Evolutionary conservation across 495 filamentous ascomycete species (phyloP).

Genomic region (Friedmanniomyces simplex): DNA sequence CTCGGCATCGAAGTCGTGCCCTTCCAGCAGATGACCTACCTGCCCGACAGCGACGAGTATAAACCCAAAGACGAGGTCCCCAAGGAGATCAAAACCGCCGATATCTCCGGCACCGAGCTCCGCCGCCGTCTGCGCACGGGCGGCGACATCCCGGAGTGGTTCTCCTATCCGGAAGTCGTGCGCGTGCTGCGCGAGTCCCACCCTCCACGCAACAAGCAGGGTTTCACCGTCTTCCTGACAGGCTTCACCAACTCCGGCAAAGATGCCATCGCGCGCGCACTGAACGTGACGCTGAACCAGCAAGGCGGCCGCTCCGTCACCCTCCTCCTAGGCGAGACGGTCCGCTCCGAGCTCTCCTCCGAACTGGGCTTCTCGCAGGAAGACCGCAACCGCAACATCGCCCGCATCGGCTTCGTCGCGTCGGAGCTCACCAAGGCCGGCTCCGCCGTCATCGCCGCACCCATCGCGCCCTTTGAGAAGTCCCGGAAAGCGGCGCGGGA

Average conservation of each 20-base stretch:
- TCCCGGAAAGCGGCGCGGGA: slow-evolving; percentile 67
- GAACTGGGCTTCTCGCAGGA: slow-evolving; percentile 91
- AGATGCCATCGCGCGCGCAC: slow-evolving; percentile 86
- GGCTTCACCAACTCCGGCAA: slow-evolving; percentile 95
- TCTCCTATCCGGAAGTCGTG: slow-evolving; percentile 98
- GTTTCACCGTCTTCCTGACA: slow-evolving; percentile 96
- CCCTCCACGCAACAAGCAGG: slow-evolving; percentile 76
- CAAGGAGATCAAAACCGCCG: slow-evolving; percentile 74
- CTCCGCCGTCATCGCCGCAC: slow-evolving; percentile 90
- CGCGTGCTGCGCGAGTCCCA: slow-evolving; percentile 89
- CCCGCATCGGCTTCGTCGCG: slow-evolving; percentile 91
- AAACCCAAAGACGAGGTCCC: slow-evolving; percentile 80
- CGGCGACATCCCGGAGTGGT: slow-evolving; percentile 95
- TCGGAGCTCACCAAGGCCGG: slow-evolving; percentile 87
- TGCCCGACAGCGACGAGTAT: slow-evolving; percentile 95
- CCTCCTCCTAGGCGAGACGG: slow-evolving; percentile 87
- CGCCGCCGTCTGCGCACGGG: slow-evolving; percentile 80
- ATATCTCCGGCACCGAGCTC: slow-evolving; percentile 95
- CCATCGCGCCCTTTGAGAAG: slow-evolving; percentile 88
- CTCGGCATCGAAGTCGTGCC: slow-evolving; percentile 97
- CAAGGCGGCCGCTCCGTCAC: slow-evolving; percentile 92
- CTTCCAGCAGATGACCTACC: slow-evolving; percentile 99
- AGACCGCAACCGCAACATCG: slow-evolving; percentile 92
- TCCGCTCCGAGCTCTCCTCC: slow-evolving; percentile 82
- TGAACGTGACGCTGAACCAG: slow-evolving; percentile 97